These are phyloP conservation scores for Cymodocea nodosa DNA, from an alignment of 116 monocot species.

Conservation along the genomic window DNA sequence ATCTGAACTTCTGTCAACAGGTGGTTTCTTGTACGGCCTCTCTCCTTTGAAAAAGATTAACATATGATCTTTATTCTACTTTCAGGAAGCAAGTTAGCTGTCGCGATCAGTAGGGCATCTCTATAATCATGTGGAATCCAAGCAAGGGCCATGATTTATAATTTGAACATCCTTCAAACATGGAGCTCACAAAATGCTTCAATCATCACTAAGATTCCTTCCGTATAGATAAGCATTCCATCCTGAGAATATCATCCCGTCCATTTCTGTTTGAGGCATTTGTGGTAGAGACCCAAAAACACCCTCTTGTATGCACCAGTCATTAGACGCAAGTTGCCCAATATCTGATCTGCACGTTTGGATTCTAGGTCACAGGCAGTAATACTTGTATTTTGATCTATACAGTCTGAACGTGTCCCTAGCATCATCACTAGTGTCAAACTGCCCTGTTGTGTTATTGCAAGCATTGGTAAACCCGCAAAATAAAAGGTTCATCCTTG, in stretches of 20 bases:
- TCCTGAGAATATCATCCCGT: background rate
- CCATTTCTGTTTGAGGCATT: background rate
- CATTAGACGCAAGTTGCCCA: background rate
- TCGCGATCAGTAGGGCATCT: background rate
- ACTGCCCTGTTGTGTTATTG: background rate
- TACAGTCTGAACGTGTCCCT: background rate
- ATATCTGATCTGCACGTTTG: background rate
- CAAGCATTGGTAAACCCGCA: background rate
- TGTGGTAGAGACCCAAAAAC: background rate
- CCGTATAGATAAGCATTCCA: background rate
- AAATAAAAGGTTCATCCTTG: background rate
- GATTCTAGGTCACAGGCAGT: background rate
- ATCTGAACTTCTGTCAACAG: background rate
- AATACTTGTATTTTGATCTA: background rate
- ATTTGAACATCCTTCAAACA: background rate
- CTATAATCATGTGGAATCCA: background rate
- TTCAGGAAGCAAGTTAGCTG: background rate
- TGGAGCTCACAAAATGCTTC: background rate
- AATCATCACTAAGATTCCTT: too few relatives aligned
- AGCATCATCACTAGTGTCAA: background rate
- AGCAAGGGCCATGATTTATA: background rate
- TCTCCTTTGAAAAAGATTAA: background rate
- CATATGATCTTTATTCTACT: background rate
- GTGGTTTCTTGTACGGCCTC: background rate
- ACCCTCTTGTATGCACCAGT: background rate